Base-by-base conservation (phyloP, 2,329 filamentous ascomycete genomes). In the Cephalotrichum gorgonifer region DNA sequence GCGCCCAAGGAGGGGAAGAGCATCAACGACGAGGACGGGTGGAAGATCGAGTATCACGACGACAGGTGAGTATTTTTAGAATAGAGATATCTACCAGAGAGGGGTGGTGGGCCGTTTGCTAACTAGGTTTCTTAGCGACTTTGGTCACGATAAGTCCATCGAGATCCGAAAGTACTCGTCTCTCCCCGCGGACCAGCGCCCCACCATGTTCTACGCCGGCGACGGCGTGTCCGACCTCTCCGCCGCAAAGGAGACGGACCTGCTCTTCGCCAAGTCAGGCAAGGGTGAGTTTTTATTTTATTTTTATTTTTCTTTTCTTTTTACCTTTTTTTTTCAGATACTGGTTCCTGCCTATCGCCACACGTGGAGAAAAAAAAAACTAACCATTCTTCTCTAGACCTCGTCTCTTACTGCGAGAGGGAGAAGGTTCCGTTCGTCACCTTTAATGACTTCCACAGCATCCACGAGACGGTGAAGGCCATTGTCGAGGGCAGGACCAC, bases 81-180 rank as follows among this genome's bases (percentile, higher is more conserved):
- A 9, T 20, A 38, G 33, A 20, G 3, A 4, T 22, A 11, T 39
- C 5, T n/a, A 5, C 4, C 17, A 12, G 14, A 28, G 28, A 41
- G 42, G 20, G 35, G 47, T 41, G 38, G n/a, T n/a, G n/a, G n/a
- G n/a, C n/a, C n/a, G n/a, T n/a, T 44, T 50, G 43, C 49, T 57
- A 44, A 57, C 42, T 23, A 27, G 22, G 49, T 51, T n/a, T n/a
- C n/a, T n/a, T 53, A 87, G 85, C 61, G 76, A 83, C 51, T 94
- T 94, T 59, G 93, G 93, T n/a, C 93, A 98, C 63, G 91, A 98
- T 75, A 98, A 98, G 78, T 90, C 85, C 25, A 73, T 91, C 48
- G 88, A 93, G 63, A 88, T 98, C 59, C 81, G 87, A 55, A 88
- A 88, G 47, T 97, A 97, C 68, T 83, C 85, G 2, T 74, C 80